Percentiles rank a stretch among this genome's conserved stretches.
phyloP scores from a whole-genome alignment of 768 basidiomycete species.

The Mycena amicta region DNA sequence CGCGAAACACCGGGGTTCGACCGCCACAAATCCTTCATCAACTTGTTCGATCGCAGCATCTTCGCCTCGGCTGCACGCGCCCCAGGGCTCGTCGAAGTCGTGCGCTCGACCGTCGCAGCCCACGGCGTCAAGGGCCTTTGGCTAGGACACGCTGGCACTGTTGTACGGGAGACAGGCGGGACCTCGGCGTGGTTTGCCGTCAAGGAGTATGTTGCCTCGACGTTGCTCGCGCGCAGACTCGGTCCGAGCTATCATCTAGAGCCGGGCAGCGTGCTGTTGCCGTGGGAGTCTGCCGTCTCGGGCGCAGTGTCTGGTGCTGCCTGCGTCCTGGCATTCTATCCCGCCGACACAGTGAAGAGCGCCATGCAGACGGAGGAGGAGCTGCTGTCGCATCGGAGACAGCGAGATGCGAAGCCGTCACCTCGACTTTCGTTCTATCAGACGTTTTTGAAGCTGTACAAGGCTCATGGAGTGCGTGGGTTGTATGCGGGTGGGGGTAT shows the following conservation, averaged over 20 bases:
- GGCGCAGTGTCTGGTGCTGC: slow-evolving; percentile 86
- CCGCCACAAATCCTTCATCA: slow-evolving; percentile 2
- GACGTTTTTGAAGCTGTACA: slow-evolving; percentile 72
- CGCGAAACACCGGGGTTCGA: slow-evolving; percentile 17
- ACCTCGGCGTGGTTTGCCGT: slow-evolving; percentile 88
- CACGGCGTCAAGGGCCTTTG: slow-evolving; percentile 87
- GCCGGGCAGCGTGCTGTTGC: slow-evolving; percentile 41
- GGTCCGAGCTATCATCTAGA: slow-evolving; percentile 13
- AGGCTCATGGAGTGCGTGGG: slow-evolving; percentile 74
- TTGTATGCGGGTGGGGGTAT: slow-evolving; percentile 93
- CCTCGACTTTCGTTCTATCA: slow-evolving; percentile 6
- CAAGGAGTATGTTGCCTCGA: slow-evolving; percentile 74
- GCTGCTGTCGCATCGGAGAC: slow-evolving; percentile 54
- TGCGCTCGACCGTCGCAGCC: slow-evolving; percentile 61
- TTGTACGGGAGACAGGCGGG: slow-evolving; percentile 92
- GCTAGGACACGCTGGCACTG: slow-evolving; percentile 92
- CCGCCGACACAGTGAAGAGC: slow-evolving; percentile 93
- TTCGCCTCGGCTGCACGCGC: slow-evolving; percentile 32
- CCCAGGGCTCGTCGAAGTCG: slow-evolving; percentile 75
- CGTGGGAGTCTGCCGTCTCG: slow-evolving; percentile 83
- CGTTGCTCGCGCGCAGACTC: slow-evolving; percentile 57
- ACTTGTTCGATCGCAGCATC: slow-evolving; percentile 18
- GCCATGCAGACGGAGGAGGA: slow-evolving; percentile 94
- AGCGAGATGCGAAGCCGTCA: slow-evolving; percentile 19
- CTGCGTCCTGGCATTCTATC: slow-evolving; percentile 90